Conservation (phyloP, 1,284 basidiomycete species). For the Ceratobasidium sp. region DNA sequence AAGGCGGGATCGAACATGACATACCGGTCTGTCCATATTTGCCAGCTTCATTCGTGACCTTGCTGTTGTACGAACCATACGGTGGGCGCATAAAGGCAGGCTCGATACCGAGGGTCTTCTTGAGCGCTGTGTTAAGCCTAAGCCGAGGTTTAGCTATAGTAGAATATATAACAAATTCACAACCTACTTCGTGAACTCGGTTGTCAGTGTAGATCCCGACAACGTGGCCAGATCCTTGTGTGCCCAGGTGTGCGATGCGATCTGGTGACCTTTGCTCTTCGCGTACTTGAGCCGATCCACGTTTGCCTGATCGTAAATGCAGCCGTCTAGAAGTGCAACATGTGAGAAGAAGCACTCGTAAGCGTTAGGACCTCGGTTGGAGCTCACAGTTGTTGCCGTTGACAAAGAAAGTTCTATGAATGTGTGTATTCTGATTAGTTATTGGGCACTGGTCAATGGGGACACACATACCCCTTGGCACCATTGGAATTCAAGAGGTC, state of each 20-base stretch:
- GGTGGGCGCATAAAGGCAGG: constrained; percentile 47
- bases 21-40: constrained; percentile 26
- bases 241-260: constrained; percentile 41
- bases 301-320: constrained; percentile 30
- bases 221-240: constrained; percentile 17
- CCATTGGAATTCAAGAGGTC: neutral
- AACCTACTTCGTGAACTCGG: constrained; percentile 29
- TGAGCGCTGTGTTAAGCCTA: constrained; percentile 29
- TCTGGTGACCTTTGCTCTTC: constrained; percentile 36
- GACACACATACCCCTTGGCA: constrained; percentile 20
- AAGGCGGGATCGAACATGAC: neutral
- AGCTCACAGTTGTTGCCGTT: constrained; percentile 39
- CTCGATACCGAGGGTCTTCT: constrained; percentile 24
- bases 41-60: constrained; percentile 9
- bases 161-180: too few relatives aligned
- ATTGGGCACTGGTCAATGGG: neutral
- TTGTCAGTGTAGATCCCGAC: neutral
- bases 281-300: constrained; percentile 38
- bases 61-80: constrained; percentile 46
- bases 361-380: neutral
- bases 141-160: neutral
- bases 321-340: constrained; percentile 1
- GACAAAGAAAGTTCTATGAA: constrained; percentile 30
- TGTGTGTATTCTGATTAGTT: neutral
- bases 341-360: neutral